phyloP scores from a whole-genome alignment of 441 rosid species.

The Dalechampia spathulata region DNA sequence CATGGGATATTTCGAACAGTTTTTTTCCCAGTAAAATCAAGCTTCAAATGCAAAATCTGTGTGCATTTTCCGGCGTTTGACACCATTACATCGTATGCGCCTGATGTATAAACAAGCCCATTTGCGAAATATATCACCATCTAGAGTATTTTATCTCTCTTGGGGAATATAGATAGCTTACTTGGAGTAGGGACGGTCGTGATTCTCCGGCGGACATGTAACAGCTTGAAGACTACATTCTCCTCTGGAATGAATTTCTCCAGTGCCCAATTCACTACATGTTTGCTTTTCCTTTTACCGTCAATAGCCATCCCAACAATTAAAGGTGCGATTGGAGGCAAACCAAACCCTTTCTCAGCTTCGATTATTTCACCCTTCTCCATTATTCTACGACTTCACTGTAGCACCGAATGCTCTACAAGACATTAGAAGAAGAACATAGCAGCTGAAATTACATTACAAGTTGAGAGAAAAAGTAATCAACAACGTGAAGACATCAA shows the following conservation, averaged over 20 bases:
- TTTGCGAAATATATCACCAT: conserved; percentile 1
- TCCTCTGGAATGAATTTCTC: conserved; percentile 55
- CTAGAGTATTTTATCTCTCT: background rate
- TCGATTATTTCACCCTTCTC: conserved; percentile 29
- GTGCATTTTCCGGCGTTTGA: too few species aligned
- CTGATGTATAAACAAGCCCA: too few species aligned
- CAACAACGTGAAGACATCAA: too few species aligned
- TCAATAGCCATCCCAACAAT: conserved; percentile 57
- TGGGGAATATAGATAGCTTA: conserved; percentile 17
- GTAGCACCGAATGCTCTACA: conserved; percentile 1
- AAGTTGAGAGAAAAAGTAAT: too few species aligned
- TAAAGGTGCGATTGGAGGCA: conserved; percentile 30
- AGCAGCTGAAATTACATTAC: too few species aligned
- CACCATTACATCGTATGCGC: too few species aligned
- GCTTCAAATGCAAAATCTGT: background rate
- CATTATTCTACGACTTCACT: conserved; percentile 23
- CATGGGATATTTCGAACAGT: background rate
- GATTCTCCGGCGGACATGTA: conserved; percentile 59
- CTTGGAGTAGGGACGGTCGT: conserved; percentile 58
- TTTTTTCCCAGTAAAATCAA: background rate
- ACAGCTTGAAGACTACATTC: conserved; percentile 43
- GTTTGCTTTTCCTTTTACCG: conserved; percentile 54
- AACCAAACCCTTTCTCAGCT: conserved; percentile 15
- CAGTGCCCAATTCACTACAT: conserved; percentile 65
- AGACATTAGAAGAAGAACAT: background rate